phyloP scores from a whole-genome alignment of 2,329 filamentous ascomycete species.

The Harringtonia aguacate region DNA sequence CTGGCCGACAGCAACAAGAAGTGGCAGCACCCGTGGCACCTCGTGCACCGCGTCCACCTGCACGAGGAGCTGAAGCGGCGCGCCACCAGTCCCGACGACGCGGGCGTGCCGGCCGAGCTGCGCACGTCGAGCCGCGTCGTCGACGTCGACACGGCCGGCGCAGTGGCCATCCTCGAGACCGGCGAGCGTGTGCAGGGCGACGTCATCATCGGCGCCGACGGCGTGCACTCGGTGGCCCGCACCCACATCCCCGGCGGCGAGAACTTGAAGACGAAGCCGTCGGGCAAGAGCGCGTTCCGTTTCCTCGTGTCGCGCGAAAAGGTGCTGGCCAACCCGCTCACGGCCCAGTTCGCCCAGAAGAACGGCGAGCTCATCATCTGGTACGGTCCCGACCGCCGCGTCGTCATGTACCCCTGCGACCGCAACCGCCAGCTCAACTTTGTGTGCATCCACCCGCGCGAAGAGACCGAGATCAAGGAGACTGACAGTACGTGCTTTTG shows the following conservation, averaged over 20 bases:
- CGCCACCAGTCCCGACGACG: slow-evolving; percentile 26
- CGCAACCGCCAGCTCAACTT: slow-evolving; percentile 35
- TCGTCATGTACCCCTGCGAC: slow-evolving; percentile 37
- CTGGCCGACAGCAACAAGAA: slow-evolving; percentile 24
- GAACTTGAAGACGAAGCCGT: slow-evolving; percentile 11
- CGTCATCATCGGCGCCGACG: slow-evolving; percentile 42
- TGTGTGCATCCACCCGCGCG: slow-evolving; percentile 39
- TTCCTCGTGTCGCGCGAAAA: slow-evolving; percentile 35
- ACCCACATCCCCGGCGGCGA: slow-evolving; percentile 11
- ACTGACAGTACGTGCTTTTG: slow-evolving; percentile 21
- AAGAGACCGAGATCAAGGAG: slow-evolving; percentile 22
- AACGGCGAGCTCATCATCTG: slow-evolving; percentile 25
- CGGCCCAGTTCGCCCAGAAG: slow-evolving; percentile 19
- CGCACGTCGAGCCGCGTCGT: slow-evolving; percentile 30
- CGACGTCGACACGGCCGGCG: slow-evolving; percentile 27
- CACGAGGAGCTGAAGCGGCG: slow-evolving; percentile 38
- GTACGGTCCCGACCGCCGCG: slow-evolving; percentile 28
- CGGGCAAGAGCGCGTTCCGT: slow-evolving; percentile 46
- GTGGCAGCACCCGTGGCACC: slow-evolving; percentile 41
- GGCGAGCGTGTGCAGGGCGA: slow-evolving; percentile 32
- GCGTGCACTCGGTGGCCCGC: slow-evolving; percentile 28
- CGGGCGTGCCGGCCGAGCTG: slow-evolving; percentile 22
- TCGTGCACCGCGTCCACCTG: slow-evolving; percentile 41
- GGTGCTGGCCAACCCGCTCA: slow-evolving; percentile 21
- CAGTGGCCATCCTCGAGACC: slow-evolving; percentile 29